Conservation (phyloP, 2,329 filamentous ascomycete genomes). For the Dendrostoma leiphaemia region DNA sequence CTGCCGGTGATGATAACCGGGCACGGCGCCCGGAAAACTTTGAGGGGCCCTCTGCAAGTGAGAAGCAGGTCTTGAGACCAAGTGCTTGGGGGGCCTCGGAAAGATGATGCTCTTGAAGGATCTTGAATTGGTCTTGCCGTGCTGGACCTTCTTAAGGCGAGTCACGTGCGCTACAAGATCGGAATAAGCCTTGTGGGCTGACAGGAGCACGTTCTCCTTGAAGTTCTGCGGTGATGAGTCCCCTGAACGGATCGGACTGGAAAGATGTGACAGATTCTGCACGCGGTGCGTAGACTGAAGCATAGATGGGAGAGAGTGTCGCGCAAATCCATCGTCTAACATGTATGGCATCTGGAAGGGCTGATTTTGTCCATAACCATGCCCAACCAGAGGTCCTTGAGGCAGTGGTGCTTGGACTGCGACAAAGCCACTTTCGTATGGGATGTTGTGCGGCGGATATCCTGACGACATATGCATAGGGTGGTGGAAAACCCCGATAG, state of each 20-base stretch:
- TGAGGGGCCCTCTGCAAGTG: slow-evolving; percentile 17
- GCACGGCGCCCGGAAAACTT: slow-evolving; percentile 14
- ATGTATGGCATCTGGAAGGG: slow-evolving; percentile 26
- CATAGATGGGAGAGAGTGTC: slow-evolving; percentile 22
- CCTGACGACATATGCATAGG: slow-evolving; percentile 25
- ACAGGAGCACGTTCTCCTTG: slow-evolving; percentile 65
- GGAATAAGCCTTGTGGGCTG: slow-evolving; percentile 71
- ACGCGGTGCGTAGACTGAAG: slow-evolving; percentile 25
- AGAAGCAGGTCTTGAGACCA: slow-evolving; percentile 14
- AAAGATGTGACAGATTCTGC: slow-evolving; percentile 25
- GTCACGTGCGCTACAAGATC: slow-evolving; percentile 67
- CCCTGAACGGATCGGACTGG: slow-evolving; percentile 17
- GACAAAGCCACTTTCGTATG: slow-evolving; percentile 31
- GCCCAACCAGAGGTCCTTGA: slow-evolving; percentile 22
- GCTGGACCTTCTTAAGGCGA: slow-evolving; percentile 50
- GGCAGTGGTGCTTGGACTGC: slow-evolving; percentile 28
- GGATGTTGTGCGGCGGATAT: slow-evolving; percentile 33
- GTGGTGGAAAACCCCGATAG: slow-evolving; percentile 27
- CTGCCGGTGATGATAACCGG: slow-evolving; percentile 8
- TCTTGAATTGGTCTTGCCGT: slow-evolving; percentile 35
- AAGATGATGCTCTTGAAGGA: slow-evolving; percentile 53
- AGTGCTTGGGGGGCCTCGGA: slow-evolving; percentile 47
- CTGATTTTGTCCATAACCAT: slow-evolving; percentile 25
- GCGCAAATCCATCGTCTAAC: slow-evolving; percentile 27
- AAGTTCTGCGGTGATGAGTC: slow-evolving; percentile 42